These are phyloP conservation scores for Dionaea muscipula DNA, from an alignment of 179 eudicot species.

Conservation along the genomic window DNA sequence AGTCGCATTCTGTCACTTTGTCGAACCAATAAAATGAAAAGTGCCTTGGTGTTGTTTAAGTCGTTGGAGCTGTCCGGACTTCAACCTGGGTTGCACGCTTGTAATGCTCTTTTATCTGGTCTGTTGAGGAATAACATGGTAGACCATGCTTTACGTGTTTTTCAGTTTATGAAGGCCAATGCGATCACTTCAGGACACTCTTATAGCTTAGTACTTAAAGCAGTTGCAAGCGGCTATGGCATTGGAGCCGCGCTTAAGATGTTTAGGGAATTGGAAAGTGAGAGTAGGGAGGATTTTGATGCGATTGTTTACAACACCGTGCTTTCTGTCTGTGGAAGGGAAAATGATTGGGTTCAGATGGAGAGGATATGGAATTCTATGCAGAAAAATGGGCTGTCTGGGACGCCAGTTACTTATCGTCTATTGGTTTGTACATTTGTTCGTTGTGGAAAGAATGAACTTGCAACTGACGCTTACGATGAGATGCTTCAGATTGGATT, in stretches of 20 bases:
- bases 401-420: conserved; percentile 57
- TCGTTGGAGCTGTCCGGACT: conserved; percentile 56
- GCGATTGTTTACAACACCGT: conserved; percentile 61
- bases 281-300: conserved; percentile 36
- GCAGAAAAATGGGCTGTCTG: conserved; percentile 37
- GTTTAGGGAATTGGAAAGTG: conserved; percentile 41
- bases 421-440: conserved; percentile 62
- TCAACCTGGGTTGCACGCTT: conserved; percentile 53
- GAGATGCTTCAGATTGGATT: conserved; percentile 56
- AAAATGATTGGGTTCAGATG: conserved; percentile 47
- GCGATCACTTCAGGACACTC: conserved; percentile 51
- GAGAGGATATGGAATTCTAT: conserved; percentile 52
- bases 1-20: conserved; percentile 54
- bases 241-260: conserved; percentile 37
- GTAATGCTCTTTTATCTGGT: conserved; percentile 68
- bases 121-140: conserved; percentile 48
- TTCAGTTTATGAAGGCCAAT: conserved; percentile 36
- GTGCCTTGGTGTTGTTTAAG: conserved; percentile 56
- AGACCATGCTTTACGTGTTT: conserved; percentile 47
- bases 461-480: conserved; percentile 66
- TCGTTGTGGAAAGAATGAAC: conserved; percentile 60
- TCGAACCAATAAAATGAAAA: conserved; percentile 47
- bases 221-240: conserved; percentile 37
- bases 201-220: conserved; percentile 62
- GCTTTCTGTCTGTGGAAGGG: conserved; percentile 54